Base-by-base conservation (phyloP, 164 flowering plant genomes). In the Echeveria elegans region DNA sequence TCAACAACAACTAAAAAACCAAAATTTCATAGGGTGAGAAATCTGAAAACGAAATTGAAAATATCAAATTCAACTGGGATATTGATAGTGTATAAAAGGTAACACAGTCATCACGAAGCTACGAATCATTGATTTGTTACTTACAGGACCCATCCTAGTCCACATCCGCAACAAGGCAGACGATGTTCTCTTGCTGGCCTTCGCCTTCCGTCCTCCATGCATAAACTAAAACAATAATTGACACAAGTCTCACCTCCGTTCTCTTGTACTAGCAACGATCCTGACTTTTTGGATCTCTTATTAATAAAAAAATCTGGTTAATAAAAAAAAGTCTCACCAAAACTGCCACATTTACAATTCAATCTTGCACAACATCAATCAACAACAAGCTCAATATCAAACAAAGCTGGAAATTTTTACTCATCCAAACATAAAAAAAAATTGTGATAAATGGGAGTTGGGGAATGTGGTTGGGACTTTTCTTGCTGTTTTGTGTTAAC, bases 111-210 rank as follows among this genome's bases (percentile, higher is more conserved):
- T 7, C 10, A 29, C 10, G 28, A 19, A 56, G 14, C 19, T 12
- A 28, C 16, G 15, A 56, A 23, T 23, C 2, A 5, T 23, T 10
- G 28, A 23, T 53, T 53, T 53, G 3, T 14, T 16, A 56, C 61
- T 56, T 56, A 56, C 61, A 56, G 31, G 19, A 56, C 32, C 61
- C 61, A 56, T 56, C 61, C 61, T 11, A 56, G 32, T 26, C 61
- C 61, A 56, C 32, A 26, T 56, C 61, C 61, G 15, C 32, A 56
- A 16, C 34, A 56, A 26, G 5, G 61, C 6, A 11, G 61, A 29
- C 32, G 61, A 26, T 32, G 61, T 32, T 28, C 61, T 28, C 16
- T 14, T 14, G 61, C 32, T 16, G 61, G 31, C 8, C 37, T 34
- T 3, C 5, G 37, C 61, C 34, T 56, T 56, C 61, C 61, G 14